A percentile compares a stretch with the other conserved stretches of the same genome.
These are phyloP conservation scores for Poterioochromonas sp. DNA, from an alignment of 352 stramenopile genomes.

Conservation along the genomic window DNA sequence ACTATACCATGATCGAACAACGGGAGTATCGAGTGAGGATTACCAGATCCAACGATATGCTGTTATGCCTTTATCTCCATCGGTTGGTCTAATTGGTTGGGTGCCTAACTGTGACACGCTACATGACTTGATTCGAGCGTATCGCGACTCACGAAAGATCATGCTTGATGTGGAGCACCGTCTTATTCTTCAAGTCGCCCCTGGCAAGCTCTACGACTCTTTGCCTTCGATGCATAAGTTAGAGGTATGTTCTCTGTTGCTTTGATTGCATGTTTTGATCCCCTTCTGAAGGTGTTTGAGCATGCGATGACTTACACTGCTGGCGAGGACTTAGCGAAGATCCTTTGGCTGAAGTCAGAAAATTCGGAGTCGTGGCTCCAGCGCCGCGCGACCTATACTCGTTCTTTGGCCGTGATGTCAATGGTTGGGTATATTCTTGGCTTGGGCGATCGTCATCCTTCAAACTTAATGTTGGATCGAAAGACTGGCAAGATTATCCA, in stretches of 20 bases:
- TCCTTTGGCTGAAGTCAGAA: slow-evolving; percentile 95
- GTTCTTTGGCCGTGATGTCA: slow-evolving; percentile 91
- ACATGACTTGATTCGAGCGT: slow-evolving; percentile 90
- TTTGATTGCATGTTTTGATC: neutral
- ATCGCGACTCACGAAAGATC: slow-evolving; percentile 55
- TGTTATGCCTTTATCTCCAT: slow-evolving; percentile 92
- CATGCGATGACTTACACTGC: slow-evolving; percentile 73
- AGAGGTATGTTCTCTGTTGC: slow-evolving; percentile 72
- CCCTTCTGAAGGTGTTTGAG: slow-evolving; percentile 15
- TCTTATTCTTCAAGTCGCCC: slow-evolving; percentile 37
- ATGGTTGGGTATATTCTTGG: slow-evolving; percentile 99
- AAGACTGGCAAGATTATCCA: slow-evolving; percentile 79
- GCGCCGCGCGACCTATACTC: slow-evolving; percentile 91
- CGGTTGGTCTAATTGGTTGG: slow-evolving; percentile 94
- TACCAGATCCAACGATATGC: slow-evolving; percentile 93
- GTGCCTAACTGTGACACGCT: slow-evolving; percentile 95
- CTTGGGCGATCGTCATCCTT: slow-evolving; percentile 95
- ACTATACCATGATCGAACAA: slow-evolving; percentile 86
- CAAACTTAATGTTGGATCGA: slow-evolving; percentile 97
- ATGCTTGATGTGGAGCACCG: slow-evolving; percentile 9
- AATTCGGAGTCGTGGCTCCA: slow-evolving; percentile 97
- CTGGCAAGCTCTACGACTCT: slow-evolving; percentile 70
- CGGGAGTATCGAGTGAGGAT: slow-evolving; percentile 78
- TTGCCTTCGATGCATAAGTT: slow-evolving; percentile 95
- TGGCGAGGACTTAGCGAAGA: slow-evolving; percentile 94